Percentiles rank a stretch among this genome's conserved stretches.
Conservation (phyloP, 1,139 yeast genomes). For the Zhuliangozyma blackwelliae region DNA sequence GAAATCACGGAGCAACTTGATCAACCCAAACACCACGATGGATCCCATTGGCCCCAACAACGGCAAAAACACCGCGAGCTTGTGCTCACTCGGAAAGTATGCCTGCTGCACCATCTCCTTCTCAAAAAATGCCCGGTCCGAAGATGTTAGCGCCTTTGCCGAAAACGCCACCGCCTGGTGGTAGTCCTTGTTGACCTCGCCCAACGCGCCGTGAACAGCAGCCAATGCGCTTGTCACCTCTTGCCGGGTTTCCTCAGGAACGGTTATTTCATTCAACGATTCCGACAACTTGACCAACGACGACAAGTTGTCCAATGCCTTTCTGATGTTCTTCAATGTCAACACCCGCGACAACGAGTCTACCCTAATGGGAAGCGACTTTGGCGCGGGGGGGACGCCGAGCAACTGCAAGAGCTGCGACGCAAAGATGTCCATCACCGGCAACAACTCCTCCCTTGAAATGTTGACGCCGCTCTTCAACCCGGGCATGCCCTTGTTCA, state of each 20-base stretch:
- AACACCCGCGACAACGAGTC: slow-evolving; percentile 63
- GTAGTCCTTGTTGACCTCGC: slow-evolving; percentile 17
- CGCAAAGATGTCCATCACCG: slow-evolving; percentile 65
- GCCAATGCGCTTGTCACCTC: slow-evolving; percentile 42
- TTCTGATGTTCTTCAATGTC: slow-evolving; percentile 49
- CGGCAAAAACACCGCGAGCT: slow-evolving; percentile 88
- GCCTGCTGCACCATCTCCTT: slow-evolving; percentile 94
- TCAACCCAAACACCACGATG: slow-evolving; percentile 58
- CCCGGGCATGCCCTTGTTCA: slow-evolving; percentile 39
- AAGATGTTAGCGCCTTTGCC: slow-evolving; percentile 48
- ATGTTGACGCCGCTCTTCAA: slow-evolving; percentile 22
- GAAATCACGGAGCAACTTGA: slow-evolving; percentile 27
- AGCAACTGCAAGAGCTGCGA: slow-evolving; percentile 69
- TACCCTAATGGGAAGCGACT: slow-evolving; percentile 56
- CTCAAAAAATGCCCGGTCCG: slow-evolving; percentile 84
- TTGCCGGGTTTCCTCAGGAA: slow-evolving; percentile 60
- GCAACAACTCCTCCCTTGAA: slow-evolving; percentile 45
- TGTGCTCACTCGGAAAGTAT: slow-evolving; percentile 92
- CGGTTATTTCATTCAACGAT: slow-evolving; percentile 72
- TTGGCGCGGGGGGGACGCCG: slow-evolving; percentile 57
- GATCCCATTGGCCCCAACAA: slow-evolving; percentile 78
- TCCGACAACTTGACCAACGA: slow-evolving; percentile 67
- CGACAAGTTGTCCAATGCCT: slow-evolving; percentile 53
- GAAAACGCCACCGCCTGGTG: slow-evolving; percentile 48
- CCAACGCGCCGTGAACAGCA: slow-evolving; percentile 30